A percentile compares a stretch with the other conserved stretches of the same genome.
Conservation (phyloP, 1,284 basidiomycete species). For the Phylloporus sp. region DNA sequence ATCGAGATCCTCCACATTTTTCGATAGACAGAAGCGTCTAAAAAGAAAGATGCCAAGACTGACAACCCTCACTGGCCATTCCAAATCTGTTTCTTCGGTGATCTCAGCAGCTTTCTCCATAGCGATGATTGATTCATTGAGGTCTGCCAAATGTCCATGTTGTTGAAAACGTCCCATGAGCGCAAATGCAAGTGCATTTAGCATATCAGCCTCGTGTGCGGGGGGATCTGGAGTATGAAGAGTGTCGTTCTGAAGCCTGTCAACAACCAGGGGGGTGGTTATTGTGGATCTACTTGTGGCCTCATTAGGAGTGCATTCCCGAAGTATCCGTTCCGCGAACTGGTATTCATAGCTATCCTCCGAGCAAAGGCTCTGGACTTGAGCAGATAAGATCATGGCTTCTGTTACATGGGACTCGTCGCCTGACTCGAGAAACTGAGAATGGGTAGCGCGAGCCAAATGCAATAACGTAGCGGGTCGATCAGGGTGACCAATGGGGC, state of each 20-base stretch:
- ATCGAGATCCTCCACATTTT: background rate
- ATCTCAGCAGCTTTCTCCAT: background rate
- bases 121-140: background rate
- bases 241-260: no score
- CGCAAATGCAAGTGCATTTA: background rate
- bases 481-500: conserved; percentile 1
- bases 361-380: background rate
- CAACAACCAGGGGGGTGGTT: background rate
- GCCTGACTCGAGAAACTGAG: background rate
- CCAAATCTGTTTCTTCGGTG: background rate
- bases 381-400: background rate
- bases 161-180: background rate
- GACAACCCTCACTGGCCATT: background rate
- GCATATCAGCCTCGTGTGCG: background rate
- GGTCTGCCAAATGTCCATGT: background rate
- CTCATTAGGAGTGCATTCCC: background rate
- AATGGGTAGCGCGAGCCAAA: background rate
- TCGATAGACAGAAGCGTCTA: background rate
- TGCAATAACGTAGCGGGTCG: background rate
- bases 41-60: background rate
- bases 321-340: background rate
- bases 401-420: background rate
- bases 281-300: background rate
- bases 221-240: background rate
- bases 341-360: background rate